A percentile compares a stretch with the other conserved stretches of the same genome.
Evolutionary conservation across 805 yeast species (phyloP).

Genomic region (Saccharomyces kudriavzevii): DNA sequence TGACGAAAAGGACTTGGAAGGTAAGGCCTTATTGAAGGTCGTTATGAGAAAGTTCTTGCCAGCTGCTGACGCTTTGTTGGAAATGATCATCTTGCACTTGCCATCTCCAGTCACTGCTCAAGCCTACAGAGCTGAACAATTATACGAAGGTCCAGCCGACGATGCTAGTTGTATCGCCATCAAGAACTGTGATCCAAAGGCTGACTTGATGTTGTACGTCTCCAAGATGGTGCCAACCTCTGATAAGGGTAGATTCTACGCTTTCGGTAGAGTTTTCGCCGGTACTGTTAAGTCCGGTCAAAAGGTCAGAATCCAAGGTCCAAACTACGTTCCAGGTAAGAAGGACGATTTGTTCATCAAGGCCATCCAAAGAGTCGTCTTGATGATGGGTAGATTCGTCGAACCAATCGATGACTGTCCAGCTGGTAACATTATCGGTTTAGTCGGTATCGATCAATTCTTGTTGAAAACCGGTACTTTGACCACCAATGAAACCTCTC

Average conservation of each 20-base stretch:
- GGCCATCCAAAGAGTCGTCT: slow-evolving; percentile 97
- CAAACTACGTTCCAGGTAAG: slow-evolving; percentile 97
- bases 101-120: slow-evolving; percentile 99
- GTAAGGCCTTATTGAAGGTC: slow-evolving; percentile 95
- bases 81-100: slow-evolving; percentile 96
- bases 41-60: slow-evolving; percentile 99
- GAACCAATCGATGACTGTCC: slow-evolving; percentile 99
- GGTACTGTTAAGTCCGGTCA: slow-evolving; percentile 99
- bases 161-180: slow-evolving; percentile 87
- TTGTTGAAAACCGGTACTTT: slow-evolving; percentile 98
- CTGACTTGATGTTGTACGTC: slow-evolving; percentile 97
- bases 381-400: slow-evolving; percentile 98
- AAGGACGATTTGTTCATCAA: slow-evolving; percentile 95
- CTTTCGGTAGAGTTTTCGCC: slow-evolving; percentile 99
- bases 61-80: slow-evolving; percentile 98
- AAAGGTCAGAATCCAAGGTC: slow-evolving; percentile 99
- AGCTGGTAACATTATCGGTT: slow-evolving; percentile 99
- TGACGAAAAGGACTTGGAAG: slow-evolving; percentile 97
- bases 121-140: slow-evolving; percentile 96
- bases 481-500: slow-evolving; percentile 93
- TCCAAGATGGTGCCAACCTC: slow-evolving; percentile 99
- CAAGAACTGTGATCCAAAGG: slow-evolving; percentile 96
- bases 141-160: slow-evolving; percentile 97
- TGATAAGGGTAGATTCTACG: slow-evolving; percentile 99
- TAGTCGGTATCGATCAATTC: slow-evolving; percentile 99